Evolutionary conservation across 768 basidiomycete genomes (phyloP).

Genomic region (Rhizopogon rudus): DNA sequence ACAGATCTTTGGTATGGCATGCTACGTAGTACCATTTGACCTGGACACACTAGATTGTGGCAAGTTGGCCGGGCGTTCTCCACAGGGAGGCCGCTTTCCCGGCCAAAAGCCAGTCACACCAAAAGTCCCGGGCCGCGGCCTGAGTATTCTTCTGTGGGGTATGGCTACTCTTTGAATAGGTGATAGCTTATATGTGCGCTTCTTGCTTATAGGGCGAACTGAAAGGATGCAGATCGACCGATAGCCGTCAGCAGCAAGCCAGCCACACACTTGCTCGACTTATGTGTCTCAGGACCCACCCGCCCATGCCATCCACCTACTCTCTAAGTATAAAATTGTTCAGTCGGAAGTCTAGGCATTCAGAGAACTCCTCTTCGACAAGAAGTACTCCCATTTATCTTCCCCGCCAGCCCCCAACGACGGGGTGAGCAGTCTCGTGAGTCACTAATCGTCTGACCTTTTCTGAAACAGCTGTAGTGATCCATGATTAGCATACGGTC

Average conservation of each 20-base stretch:
- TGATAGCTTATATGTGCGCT: too few relatives aligned
- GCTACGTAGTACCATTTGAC: background rate
- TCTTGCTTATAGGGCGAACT: too few relatives aligned
- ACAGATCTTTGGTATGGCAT: background rate
- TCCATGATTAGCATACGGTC: background rate
- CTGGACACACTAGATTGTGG: background rate
- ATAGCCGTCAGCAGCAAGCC: background rate
- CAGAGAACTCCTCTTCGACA: background rate
- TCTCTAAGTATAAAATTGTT: background rate
- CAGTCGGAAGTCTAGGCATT: background rate
- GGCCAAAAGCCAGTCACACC: too few relatives aligned
- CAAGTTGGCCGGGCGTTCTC: too few relatives aligned
- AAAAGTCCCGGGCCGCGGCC: too few relatives aligned
- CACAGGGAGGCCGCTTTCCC: too few relatives aligned
- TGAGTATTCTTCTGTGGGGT: too few relatives aligned
- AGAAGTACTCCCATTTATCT: background rate
- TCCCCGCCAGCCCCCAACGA: background rate
- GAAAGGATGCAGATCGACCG: too few relatives aligned
- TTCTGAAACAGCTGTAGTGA: background rate
- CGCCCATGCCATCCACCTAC: background rate
- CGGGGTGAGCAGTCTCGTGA: background rate
- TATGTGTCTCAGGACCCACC: background rate
- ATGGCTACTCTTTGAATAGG: too few relatives aligned
- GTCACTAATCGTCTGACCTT: background rate
- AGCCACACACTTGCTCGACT: background rate